Evolutionary conservation across 1,284 basidiomycete species (phyloP).

Genomic region (Malassezia furfur): DNA sequence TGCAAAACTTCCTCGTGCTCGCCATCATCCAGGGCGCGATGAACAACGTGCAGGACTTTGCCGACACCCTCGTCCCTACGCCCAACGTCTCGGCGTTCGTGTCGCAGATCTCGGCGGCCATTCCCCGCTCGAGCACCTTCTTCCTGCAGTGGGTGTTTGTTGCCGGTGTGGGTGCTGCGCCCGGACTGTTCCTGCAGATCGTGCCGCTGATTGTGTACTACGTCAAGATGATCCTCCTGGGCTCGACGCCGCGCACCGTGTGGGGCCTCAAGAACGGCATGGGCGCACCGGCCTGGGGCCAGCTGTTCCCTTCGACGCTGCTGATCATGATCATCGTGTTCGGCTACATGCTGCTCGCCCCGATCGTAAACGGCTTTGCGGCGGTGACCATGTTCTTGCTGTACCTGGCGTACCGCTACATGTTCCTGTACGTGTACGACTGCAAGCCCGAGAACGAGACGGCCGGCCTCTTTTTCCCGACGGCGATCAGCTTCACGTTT

Average conservation of each 20-base stretch:
- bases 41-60: slow-evolving; percentile 26
- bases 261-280: slow-evolving; percentile 66
- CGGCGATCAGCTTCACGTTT: slow-evolving; percentile 82
- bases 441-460: slow-evolving; percentile 68
- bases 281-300: slow-evolving; percentile 68
- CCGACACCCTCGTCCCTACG: slow-evolving; percentile 11
- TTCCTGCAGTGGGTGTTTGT: slow-evolving; percentile 70
- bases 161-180: slow-evolving; percentile 51
- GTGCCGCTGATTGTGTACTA: slow-evolving; percentile 70
- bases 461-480: slow-evolving; percentile 88
- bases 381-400: slow-evolving; percentile 71
- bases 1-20: slow-evolving; percentile 47
- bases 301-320: slow-evolving; percentile 52
- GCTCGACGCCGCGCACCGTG: slow-evolving; percentile 77
- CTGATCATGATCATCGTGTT: slow-evolving; percentile 38
- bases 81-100: slow-evolving; percentile 25
- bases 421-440: slow-evolving; percentile 55
- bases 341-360: slow-evolving; percentile 77
- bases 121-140: slow-evolving; percentile 80
- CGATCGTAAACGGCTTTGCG: slow-evolving; percentile 85
- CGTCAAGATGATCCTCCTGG: slow-evolving; percentile 71
- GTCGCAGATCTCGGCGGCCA: slow-evolving; percentile 51
- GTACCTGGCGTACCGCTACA: slow-evolving; percentile 58
- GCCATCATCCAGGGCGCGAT: slow-evolving; percentile 37
- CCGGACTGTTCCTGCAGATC: slow-evolving; percentile 69